Base-by-base conservation (phyloP, 2,329 filamentous ascomycete genomes). In the Sarocladium brachiariae region DNA sequence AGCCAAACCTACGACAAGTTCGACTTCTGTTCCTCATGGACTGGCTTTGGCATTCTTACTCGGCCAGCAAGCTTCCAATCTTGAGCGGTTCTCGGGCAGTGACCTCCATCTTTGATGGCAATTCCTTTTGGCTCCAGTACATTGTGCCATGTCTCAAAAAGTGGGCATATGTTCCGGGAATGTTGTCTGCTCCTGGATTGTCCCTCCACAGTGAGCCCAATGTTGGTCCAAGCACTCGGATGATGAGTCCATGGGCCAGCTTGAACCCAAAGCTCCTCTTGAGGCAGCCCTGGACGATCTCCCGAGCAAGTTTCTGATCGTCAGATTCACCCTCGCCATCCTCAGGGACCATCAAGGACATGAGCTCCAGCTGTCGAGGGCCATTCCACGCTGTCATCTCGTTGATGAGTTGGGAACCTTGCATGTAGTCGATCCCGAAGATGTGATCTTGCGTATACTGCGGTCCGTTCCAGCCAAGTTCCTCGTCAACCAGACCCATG, bases 121-220 rank as follows among this genome's bases (percentile, higher is more conserved):
- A 37, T 0, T 61, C 54, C 51, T 72, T 64, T 55, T 71, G 76
- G 34, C 55, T 66, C 71, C 72, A 78, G 59, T 74, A 63, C 8
- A 70, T 58, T 51, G 70, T 75, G 1, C 67, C 78, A 58, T 78
- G 62, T 18, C 78, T 66, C 49, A 81, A 55, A 76, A 75, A 81
- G 53, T 74, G 69, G 2, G 71, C 76, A 61, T 80, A 80, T 1
- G 77, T 81, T 3, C 73, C 71, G 1, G 68, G 65, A 2, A 73
- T 63, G 57, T 70, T 56, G 57, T 81, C 77, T 0, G 69, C 70
- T 1, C 74, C 77, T 2, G 63, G 59, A 55, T 80, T 55, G 30
- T 69, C 70, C 59, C 73, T 70, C 77, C 77, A 81, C 27, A 78
- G 55, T 23, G 74, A 75, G 1, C 76, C 75, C 10, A 81, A 61